phyloP scores from a whole-genome alignment of 805 yeast genomes.

The Metschnikowia cerradonensis region DNA sequence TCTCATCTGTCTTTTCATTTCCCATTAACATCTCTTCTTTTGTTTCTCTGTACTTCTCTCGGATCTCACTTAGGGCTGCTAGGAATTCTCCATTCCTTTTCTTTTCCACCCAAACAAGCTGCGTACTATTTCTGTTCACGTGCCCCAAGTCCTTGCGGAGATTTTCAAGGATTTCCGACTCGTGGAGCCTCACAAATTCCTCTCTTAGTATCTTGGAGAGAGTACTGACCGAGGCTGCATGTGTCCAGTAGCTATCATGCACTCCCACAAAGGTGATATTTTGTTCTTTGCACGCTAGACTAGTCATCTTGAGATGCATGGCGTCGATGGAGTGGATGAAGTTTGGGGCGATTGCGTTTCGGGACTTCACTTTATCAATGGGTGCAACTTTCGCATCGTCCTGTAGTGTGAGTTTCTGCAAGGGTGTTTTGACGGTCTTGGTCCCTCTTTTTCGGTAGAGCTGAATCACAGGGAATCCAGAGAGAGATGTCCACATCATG shows the following conservation, averaged over 20 bases:
- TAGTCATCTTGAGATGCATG: slow-evolving; percentile 36
- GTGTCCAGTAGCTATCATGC: slow-evolving; percentile 45
- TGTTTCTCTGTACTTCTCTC: slow-evolving; percentile 7
- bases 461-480: slow-evolving; percentile 42
- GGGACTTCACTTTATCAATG: slow-evolving; percentile 27
- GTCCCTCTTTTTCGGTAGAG: slow-evolving; percentile 23
- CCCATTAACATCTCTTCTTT: slow-evolving; percentile 6
- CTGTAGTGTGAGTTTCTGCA: slow-evolving; percentile 22
- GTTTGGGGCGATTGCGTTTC: slow-evolving; percentile 40
- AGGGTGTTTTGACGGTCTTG: slow-evolving; percentile 17
- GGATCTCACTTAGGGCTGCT: slow-evolving; percentile 2
- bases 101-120: slow-evolving; percentile 31
- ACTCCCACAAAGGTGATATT: slow-evolving; percentile 34
- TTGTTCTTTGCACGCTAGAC: slow-evolving; percentile 19
- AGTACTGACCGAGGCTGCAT: slow-evolving; percentile 26
- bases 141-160: slow-evolving; percentile 25
- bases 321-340: slow-evolving; percentile 43
- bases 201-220: slow-evolving; percentile 28
- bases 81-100: slow-evolving; percentile 9
- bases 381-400: slow-evolving; percentile 21
- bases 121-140: slow-evolving; percentile 23
- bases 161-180: slow-evolving; percentile 22
- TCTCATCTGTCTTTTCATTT: too few relatives aligned
- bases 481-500: slow-evolving; percentile 40
- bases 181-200: slow-evolving; percentile 34